Evolutionary conservation across 108 stramenopile genomes (phyloP), one percentile per base, ranked within the genome.

Genomic region (Halocafeteria seosinensis): DNA sequence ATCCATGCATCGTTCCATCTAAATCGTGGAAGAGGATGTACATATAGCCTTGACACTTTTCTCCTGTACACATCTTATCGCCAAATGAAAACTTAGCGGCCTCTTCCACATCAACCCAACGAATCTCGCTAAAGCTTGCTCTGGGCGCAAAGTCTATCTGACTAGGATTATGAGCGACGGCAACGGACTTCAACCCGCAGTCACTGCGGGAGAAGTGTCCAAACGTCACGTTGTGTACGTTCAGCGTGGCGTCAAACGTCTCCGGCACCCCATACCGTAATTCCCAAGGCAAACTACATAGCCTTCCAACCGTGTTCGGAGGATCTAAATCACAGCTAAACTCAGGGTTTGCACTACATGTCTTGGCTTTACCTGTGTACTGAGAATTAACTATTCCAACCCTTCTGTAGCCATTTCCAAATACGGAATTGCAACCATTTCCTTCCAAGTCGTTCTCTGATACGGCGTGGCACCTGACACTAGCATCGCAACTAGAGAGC

Each of bases 211-310:
- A 11, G 57, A 59, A 59, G 27, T 30, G 21, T 12, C 13, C 2
- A 13, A 59, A 59, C 13, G 2, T 28, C 37, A 25, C 28, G 61
- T 61, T 37, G 24, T 35, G 13, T 11, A 68, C 36, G 37, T 58
- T 26, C 13, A 61, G 28, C 67, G 61, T 34, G 9, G 2, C 6
- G 34, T 53, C 61, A 25, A 29, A 6, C 13, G 50, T 68, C 51
- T 2, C 59, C 37, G 58, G 57, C 24, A 68, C 36, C 21, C 52
- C 67, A 35, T 68, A 61, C 12, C 67, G 59, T 50, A 47, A 42
- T 34, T 68, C 67, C 61, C 61, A 68, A 33, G 67, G 67, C 61
- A 68, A 29, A 21, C 5, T 3, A 35, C 67, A 68, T 61, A 68
- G 5, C 34, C 67, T 59, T 12, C 42, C 60, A 4, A 61, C 61